Conservation (phyloP, 164 flowering plant species). For the Vitis rotundifolia region DNA sequence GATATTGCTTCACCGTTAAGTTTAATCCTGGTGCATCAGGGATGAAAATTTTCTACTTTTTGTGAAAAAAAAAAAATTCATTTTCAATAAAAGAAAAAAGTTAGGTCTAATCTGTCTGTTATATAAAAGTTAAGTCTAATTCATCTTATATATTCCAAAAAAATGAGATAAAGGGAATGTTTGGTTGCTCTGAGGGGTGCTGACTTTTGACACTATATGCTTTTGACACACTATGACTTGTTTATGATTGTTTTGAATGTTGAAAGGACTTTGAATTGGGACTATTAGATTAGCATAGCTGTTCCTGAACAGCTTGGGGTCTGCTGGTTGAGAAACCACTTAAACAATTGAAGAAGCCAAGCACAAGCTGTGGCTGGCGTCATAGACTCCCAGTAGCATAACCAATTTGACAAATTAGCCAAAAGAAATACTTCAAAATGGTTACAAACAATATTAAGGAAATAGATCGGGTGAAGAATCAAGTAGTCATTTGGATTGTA, state of each 20-base stretch:
- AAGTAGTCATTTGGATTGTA: too few relatives aligned
- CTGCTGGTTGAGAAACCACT: background rate
- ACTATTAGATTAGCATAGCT: background rate
- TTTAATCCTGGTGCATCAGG: too few relatives aligned
- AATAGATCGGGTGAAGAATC: too few relatives aligned
- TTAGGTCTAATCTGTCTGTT: background rate
- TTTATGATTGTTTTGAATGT: background rate
- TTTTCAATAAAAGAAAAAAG: too few relatives aligned
- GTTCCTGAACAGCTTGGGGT: background rate
- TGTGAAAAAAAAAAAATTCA: too few relatives aligned
- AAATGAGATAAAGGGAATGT: background rate
- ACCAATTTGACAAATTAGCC: too few relatives aligned
- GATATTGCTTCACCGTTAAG: background rate
- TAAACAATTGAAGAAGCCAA: too few relatives aligned
- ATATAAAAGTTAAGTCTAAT: too few relatives aligned
- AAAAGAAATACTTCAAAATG: too few relatives aligned
- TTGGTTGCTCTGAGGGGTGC: background rate
- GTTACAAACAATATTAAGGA: too few relatives aligned
- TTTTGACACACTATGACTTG: background rate
- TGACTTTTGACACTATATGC: background rate
- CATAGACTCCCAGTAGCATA: background rate
- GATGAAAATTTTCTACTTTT: too few relatives aligned
- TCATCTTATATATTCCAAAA: background rate
- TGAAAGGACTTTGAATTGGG: background rate
- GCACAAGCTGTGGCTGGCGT: background rate